Conservation (phyloP, 768 basidiomycete genomes). For the Collybia mongolica region DNA sequence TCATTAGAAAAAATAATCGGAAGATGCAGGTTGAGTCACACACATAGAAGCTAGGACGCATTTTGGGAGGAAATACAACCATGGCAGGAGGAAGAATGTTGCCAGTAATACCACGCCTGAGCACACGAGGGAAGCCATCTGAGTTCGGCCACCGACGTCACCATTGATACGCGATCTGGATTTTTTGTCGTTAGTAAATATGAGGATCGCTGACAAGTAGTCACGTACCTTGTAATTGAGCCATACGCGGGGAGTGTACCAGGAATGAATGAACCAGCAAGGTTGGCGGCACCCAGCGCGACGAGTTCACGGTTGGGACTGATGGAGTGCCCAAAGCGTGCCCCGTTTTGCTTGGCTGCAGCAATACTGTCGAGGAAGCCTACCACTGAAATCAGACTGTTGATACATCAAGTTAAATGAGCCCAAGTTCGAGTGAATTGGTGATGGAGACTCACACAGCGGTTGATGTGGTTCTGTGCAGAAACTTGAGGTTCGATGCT, state of each 20-base stretch:
- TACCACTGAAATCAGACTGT: constrained; percentile 73
- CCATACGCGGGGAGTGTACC: constrained; percentile 93
- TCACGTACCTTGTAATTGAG: constrained; percentile 78
- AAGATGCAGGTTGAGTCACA: constrained; percentile 18
- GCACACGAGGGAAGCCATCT: constrained; percentile 84
- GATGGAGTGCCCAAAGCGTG: constrained; percentile 83
- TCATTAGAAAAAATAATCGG: background rate
- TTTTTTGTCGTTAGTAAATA: background rate
- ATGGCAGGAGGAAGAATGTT: constrained; percentile 88
- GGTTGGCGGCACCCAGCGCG: constrained; percentile 84
- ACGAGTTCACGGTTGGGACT: constrained; percentile 95
- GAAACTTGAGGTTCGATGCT: constrained; percentile 54
- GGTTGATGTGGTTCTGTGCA: constrained; percentile 81
- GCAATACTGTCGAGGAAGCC: constrained; percentile 96
- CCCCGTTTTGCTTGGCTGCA: constrained; percentile 89
- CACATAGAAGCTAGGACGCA: constrained; percentile 88
- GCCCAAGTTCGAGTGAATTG: background rate
- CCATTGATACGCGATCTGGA: constrained; percentile 82
- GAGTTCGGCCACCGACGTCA: constrained; percentile 84
- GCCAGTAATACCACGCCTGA: constrained; percentile 73
- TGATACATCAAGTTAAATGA: background rate
- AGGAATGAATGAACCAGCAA: constrained; percentile 76
- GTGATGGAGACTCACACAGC: constrained; percentile 56
- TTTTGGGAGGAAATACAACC: constrained; percentile 85
- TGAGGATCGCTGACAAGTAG: constrained; percentile 4